These are phyloP conservation scores for Chaetomiaceae sp. DNA, from an alignment of 2,329 filamentous ascomycete species.

Conservation along the genomic window DNA sequence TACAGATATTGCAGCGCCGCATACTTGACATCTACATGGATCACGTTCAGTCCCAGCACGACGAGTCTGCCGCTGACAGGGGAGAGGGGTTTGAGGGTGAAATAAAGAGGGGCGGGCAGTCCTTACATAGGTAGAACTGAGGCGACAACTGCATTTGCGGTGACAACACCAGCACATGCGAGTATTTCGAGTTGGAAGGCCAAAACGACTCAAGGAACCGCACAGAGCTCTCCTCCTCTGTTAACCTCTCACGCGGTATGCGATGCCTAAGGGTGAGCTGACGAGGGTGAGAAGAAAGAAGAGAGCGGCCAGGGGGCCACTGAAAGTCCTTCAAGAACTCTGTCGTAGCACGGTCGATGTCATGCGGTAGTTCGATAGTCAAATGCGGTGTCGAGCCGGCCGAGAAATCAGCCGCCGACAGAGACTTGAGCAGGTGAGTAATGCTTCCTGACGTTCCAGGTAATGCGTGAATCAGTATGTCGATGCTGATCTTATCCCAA, in stretches of 20 bases:
- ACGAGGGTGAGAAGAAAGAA: slow-evolving; percentile 38
- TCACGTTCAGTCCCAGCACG: slow-evolving; percentile 1
- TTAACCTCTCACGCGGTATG: slow-evolving; percentile 54
- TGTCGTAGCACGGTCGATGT: slow-evolving; percentile 59
- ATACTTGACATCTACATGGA: slow-evolving; percentile 61
- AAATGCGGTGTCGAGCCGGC: slow-evolving; percentile 64
- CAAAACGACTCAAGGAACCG: slow-evolving; percentile 85
- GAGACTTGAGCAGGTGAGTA: slow-evolving; percentile 68
- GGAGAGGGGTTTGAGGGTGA: no score
- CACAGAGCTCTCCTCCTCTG: slow-evolving; percentile 63
- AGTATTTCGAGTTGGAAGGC: slow-evolving; percentile 55
- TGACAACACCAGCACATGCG: slow-evolving; percentile 79
- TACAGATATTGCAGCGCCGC: slow-evolving; percentile 70
- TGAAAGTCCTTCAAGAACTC: slow-evolving; percentile 56
- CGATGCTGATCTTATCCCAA: slow-evolving; percentile 73
- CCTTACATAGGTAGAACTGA: slow-evolving; percentile 71
- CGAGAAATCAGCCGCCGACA: slow-evolving; percentile 69
- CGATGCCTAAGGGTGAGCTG: slow-evolving; percentile 68
- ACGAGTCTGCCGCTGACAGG: no score
- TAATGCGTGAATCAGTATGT: slow-evolving; percentile 77
- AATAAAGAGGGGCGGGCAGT: no score
- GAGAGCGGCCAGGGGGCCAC: slow-evolving; percentile 54
- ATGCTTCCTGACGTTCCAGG: slow-evolving; percentile 66
- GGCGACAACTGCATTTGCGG: slow-evolving; percentile 73
- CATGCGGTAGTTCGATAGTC: slow-evolving; percentile 73